phyloP scores from a whole-genome alignment of 176 grass and related monocot species.

The Puccinellia tenuiflora region DNA sequence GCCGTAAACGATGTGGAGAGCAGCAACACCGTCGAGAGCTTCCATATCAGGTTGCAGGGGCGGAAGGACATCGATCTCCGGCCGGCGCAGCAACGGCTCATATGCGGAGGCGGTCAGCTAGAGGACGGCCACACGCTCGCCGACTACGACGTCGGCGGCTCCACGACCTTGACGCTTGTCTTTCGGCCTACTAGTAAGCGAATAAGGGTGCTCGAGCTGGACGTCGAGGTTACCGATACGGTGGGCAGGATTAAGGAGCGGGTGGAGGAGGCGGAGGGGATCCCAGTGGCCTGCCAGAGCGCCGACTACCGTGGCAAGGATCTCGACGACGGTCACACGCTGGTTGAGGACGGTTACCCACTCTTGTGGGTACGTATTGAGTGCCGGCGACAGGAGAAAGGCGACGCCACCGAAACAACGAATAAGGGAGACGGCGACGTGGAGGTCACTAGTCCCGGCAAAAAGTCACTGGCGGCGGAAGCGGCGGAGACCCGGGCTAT shows the following conservation, averaged over 20 bases:
- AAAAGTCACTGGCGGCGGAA: too few relatives aligned
- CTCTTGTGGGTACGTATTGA: neutral
- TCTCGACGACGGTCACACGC: neutral
- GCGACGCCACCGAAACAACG: too few relatives aligned
- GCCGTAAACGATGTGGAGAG: neutral
- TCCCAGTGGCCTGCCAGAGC: neutral
- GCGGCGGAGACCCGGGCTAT: neutral
- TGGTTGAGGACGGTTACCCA: neutral
- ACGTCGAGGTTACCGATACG: neutral
- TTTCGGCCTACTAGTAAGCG: neutral
- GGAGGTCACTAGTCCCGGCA: neutral
- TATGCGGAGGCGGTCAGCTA: neutral
- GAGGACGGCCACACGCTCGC: neutral
- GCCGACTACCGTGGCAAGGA: neutral
- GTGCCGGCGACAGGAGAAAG: neutral
- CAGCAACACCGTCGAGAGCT: neutral
- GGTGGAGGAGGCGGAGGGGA: neutral
- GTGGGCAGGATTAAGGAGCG: neutral
- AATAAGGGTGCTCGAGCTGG: neutral
- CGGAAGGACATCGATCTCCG: neutral
- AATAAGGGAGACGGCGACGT: neutral
- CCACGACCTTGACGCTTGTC: neutral
- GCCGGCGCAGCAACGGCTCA: neutral
- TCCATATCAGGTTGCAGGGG: neutral
- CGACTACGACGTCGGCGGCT: fast-evolving